Evolutionary conservation across 352 stramenopile species (phyloP).

Genomic region (Globisporangium acanthophoron): DNA sequence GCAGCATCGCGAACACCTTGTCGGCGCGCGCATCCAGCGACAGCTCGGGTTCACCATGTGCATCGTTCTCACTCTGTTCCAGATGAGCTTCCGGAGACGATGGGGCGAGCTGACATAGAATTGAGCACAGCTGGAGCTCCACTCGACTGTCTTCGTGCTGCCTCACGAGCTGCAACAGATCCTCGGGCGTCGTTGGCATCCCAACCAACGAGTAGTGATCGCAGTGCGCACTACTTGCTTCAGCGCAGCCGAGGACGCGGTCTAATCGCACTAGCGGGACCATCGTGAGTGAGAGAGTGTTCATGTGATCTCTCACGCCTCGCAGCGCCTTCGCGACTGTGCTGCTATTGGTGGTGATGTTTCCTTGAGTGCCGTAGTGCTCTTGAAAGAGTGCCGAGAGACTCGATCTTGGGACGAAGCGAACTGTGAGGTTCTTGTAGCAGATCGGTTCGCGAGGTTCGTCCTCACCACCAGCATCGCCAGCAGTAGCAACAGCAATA

Average conservation of each 20-base stretch:
- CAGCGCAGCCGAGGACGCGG: neutral
- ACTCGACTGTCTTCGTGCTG: conserved; percentile 8
- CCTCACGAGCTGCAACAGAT: conserved; percentile 12
- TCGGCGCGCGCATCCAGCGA: conserved; percentile 21
- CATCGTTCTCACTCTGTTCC: neutral
- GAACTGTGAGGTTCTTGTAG: neutral
- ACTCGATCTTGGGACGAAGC: conserved; percentile 6
- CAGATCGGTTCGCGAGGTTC: neutral
- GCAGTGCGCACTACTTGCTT: too few species aligned
- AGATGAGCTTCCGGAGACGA: neutral
- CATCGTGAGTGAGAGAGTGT: neutral
- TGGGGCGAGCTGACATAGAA: conserved; percentile 1
- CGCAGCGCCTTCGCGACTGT: neutral
- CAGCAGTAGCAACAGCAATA: neutral
- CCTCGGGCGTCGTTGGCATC: conserved; percentile 5
- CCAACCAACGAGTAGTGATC: conserved; percentile 2
- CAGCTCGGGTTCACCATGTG: neutral
- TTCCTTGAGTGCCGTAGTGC: neutral
- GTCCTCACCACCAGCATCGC: neutral
- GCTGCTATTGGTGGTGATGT: neutral
- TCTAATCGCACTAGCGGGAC: conserved; percentile 4
- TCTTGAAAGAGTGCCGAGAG: conserved; percentile 1
- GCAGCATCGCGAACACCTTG: conserved; percentile 25
- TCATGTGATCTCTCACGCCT: neutral
- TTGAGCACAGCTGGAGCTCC: conserved; percentile 2